Evolutionary conservation across 164 flowering plant genomes (phyloP), one percentile per base, ranked within the genome.

Genomic region (Berberis thunbergii): DNA sequence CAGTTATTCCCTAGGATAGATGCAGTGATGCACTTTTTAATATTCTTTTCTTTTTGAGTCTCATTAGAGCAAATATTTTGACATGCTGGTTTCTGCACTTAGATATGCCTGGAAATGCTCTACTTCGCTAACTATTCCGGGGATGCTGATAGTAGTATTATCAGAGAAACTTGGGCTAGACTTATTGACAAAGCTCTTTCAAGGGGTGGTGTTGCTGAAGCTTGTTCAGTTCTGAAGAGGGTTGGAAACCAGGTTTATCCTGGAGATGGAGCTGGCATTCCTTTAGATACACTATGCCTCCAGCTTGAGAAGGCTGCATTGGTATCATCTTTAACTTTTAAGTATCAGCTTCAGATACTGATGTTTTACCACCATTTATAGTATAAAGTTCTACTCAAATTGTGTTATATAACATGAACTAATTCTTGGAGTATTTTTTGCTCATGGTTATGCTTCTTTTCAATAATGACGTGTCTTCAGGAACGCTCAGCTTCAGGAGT

Each of bases 161-260:
- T 88, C 41, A 79, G 97, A 70, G 99, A 95, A 77, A 91, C 91
- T 6, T 95, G 99, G 96, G 97, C 97, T 64, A 78, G 99, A 78
- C 89, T 95, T 61, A 82, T 95, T 58, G 97, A 91, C 79, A 97
- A 95, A 72, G 86, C 97, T 74, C 78, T 95, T 67, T 84, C 90
- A 66, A 80, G 72, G 57, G 97, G 99, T 64, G 99, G 99, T 41
- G 74, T 95, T 68, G 93, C 89, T 55, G 99, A 95, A 77, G 99
- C 97, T 71, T 95, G 97, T 77, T 75, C 89, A 41, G 92, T 88
- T 1, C 66, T 95, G 67, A 91, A 95, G 78, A 86, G 92, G 74
- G 94, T 89, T 72, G 97, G 96, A 13, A 81, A 96, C 53, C 75
- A 69, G 72, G 70, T 89, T 59, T 91, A 85, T 78, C 97, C 96